These are phyloP conservation scores for Pseudogymnoascus sp. DNA, from an alignment of 2,329 filamentous ascomycete species.

Conservation along the genomic window DNA sequence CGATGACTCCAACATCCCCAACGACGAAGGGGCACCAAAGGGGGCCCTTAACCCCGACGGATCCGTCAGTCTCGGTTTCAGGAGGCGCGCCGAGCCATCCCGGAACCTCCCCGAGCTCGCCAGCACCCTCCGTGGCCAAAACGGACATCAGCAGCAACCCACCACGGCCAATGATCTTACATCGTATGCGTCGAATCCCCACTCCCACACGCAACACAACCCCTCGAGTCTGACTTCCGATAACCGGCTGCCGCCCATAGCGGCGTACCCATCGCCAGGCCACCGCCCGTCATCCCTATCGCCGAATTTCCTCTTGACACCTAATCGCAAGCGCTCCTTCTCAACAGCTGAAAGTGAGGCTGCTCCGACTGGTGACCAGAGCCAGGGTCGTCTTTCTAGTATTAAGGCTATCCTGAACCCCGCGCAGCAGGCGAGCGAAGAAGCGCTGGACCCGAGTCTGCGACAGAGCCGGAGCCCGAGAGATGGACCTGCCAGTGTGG, in stretches of 20 bases:
- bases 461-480: slow-evolving; percentile 13
- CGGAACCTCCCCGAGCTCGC: slow-evolving; percentile 26
- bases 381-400: slow-evolving; percentile 59
- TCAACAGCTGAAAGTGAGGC: slow-evolving; percentile 48
- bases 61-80: slow-evolving; percentile 55
- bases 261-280: slow-evolving; percentile 27
- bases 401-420: slow-evolving; percentile 72
- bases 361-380: slow-evolving; percentile 34
- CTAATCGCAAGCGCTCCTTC: slow-evolving; percentile 60
- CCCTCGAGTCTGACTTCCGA: slow-evolving; percentile 45
- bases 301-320: slow-evolving; percentile 52
- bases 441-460: slow-evolving; percentile 12
- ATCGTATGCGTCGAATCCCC: slow-evolving; percentile 34
- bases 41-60: slow-evolving; percentile 57
- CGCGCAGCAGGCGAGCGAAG: slow-evolving; percentile 21
- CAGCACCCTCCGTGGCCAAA: slow-evolving; percentile 19
- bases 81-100: slow-evolving; percentile 35
- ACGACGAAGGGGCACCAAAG: slow-evolving; percentile 27
- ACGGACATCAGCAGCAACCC: slow-evolving; percentile 33
- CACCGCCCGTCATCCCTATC: slow-evolving; percentile 53
- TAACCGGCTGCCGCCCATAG: slow-evolving; percentile 49
- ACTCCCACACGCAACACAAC: slow-evolving; percentile 18
- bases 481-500: neutral
- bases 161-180: slow-evolving; percentile 40
- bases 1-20: slow-evolving; percentile 17